Conservation (phyloP, 108 stramenopile genomes). For the Fistulifera solaris region DNA sequence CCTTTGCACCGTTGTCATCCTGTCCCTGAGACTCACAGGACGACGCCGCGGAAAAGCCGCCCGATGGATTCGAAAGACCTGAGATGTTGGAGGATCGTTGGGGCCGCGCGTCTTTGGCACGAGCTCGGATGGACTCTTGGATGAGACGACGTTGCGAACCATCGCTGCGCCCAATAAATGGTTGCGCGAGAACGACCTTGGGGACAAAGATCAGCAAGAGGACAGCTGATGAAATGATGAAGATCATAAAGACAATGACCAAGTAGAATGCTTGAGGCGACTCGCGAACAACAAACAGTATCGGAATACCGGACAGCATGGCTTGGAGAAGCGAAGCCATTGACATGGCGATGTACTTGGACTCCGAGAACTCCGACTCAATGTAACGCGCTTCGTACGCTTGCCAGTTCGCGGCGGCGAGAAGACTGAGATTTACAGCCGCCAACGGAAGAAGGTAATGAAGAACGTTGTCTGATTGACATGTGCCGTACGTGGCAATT, state of each 20-base stretch:
- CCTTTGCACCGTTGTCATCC: no score
- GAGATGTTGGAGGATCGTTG: no score
- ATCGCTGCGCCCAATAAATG: neutral
- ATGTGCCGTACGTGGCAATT: conserved; percentile 17
- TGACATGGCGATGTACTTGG: conserved; percentile 21
- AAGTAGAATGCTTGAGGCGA: conserved; percentile 22
- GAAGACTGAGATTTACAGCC: conserved; percentile 1
- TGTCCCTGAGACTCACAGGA: no score
- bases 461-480: conserved; percentile 10
- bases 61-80: no score
- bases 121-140: no score
- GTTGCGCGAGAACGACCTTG: conserved; percentile 6
- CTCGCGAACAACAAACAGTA: conserved; percentile 17
- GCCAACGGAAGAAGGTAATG: conserved; percentile 13
- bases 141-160: no score
- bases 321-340: conserved; percentile 22
- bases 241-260: conserved; percentile 13
- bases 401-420: conserved; percentile 2
- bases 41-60: no score
- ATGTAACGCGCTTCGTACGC: conserved; percentile 1
- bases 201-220: conserved; percentile 30
- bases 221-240: conserved; percentile 13
- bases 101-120: no score
- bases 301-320: conserved; percentile 19
- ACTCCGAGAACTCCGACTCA: conserved; percentile 13